These are phyloP conservation scores for Tolypocladium amazonense DNA, from an alignment of 2,329 filamentous ascomycete genomes.

Conservation along the genomic window DNA sequence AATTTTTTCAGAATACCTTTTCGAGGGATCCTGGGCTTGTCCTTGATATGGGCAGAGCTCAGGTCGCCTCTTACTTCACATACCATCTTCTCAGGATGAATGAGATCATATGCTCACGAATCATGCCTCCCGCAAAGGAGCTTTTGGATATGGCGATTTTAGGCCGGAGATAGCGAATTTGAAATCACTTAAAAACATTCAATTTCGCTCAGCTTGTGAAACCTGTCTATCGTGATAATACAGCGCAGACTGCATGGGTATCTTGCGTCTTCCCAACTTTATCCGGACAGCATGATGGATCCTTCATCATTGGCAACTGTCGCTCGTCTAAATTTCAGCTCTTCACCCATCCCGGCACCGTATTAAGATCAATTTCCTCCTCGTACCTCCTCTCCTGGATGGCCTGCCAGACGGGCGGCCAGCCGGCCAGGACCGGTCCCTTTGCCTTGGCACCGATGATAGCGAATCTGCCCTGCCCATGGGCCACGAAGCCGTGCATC, in stretches of 20 bases:
- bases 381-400: constrained; percentile 50
- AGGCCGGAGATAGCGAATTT: neutral
- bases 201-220: neutral
- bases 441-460: constrained; percentile 66
- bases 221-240: neutral
- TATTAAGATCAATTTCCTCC: constrained; percentile 48
- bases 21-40: neutral
- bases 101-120: constrained; percentile 3
- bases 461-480: constrained; percentile 66
- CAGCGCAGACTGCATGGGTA: neutral
- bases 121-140: neutral
- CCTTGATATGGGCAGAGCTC: neutral
- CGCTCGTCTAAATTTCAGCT: constrained; percentile 9
- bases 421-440: constrained; percentile 58
- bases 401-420: constrained; percentile 63
- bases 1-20: neutral
- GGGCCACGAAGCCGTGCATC: constrained; percentile 74
- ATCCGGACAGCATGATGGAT: neutral
- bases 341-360: constrained; percentile 69
- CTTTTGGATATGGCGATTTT: neutral
- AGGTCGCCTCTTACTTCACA: neutral
- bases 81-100: neutral
- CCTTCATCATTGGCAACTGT: neutral
- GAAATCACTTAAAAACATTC: neutral
- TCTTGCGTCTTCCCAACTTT: neutral